Evolutionary conservation across 306 rosid genomes (phyloP).

Genomic region (Sechiopsis laciniata): DNA sequence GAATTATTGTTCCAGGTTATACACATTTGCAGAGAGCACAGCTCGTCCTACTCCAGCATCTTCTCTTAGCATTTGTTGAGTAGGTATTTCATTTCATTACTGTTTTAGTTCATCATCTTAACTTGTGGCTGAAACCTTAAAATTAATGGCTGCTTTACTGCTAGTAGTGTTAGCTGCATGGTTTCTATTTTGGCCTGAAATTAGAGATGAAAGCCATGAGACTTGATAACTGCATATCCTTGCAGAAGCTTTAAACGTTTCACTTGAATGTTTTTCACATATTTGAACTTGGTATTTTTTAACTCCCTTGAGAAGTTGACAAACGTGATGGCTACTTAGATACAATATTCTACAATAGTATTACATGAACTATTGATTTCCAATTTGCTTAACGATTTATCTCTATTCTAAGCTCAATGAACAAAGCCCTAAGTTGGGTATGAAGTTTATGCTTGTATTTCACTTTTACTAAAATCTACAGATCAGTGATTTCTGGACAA

Average conservation of each 20-base stretch:
- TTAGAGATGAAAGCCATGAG: neutral
- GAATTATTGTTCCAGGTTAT: slow-evolving; percentile 82
- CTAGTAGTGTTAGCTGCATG: neutral
- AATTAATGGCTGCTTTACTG: neutral
- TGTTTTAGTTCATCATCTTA: neutral
- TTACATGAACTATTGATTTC: neutral
- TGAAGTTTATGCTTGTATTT: neutral
- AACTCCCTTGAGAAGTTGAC: neutral
- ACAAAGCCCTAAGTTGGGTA: neutral
- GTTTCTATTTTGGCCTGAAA: neutral
- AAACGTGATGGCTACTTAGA: neutral
- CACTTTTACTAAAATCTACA: neutral
- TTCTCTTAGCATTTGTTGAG: slow-evolving; percentile 80
- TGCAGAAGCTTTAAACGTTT: neutral
- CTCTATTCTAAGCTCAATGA: neutral
- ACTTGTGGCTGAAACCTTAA: neutral
- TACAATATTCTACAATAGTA: neutral
- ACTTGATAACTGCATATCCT: neutral
- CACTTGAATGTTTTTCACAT: neutral
- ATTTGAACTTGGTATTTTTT: neutral
- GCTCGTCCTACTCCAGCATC: slow-evolving; percentile 79
- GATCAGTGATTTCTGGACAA: slow-evolving; percentile 20
- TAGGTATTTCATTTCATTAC: slow-evolving; percentile 43
- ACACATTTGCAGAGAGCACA: slow-evolving; percentile 94
- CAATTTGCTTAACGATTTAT: neutral